These are phyloP conservation scores for Coelastrella sp. DNA, from an alignment of 139 green algal genomes.

Conservation along the genomic window DNA sequence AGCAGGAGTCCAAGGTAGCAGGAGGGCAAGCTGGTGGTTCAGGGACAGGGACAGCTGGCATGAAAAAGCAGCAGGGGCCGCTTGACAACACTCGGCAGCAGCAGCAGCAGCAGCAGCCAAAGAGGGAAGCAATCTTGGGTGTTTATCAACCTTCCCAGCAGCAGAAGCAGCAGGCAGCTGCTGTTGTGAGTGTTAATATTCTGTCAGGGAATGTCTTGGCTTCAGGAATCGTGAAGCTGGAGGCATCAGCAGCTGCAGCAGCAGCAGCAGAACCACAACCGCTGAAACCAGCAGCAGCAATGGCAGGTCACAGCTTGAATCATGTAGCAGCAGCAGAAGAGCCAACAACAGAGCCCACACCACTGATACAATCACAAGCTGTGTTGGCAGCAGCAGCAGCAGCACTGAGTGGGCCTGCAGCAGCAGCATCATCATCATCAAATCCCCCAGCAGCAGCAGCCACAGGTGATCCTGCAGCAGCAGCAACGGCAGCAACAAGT, in stretches of 20 bases:
- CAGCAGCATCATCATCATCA: not conserved
- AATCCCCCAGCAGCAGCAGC: not conserved
- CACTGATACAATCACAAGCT: not conserved
- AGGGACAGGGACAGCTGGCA: too few species aligned
- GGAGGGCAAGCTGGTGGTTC: too few species aligned
- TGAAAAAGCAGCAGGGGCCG: too few species aligned
- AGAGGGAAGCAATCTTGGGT: not conserved
- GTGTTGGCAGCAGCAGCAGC: not conserved
- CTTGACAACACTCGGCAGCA: not conserved
- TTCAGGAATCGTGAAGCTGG: not conserved
- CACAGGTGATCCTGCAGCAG: not conserved
- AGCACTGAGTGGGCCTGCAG: not conserved
- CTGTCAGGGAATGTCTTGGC: not conserved
- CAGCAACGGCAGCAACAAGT: not conserved
- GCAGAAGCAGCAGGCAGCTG: not conserved
- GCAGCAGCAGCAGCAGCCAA: not conserved
- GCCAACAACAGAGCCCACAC: not conserved
- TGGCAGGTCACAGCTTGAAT: not conserved
- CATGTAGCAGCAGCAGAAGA: slow-evolving; percentile 17
- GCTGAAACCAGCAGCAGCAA: not conserved
- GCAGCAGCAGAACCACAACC: not conserved
- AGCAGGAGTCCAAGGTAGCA: too few species aligned
- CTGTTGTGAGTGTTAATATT: not conserved
- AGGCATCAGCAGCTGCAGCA: not conserved
- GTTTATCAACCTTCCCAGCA: too few species aligned